These are phyloP conservation scores for Monilinia vaccinii-corymbosi DNA, from an alignment of 2,329 filamentous ascomycete genomes.

Conservation along the genomic window DNA sequence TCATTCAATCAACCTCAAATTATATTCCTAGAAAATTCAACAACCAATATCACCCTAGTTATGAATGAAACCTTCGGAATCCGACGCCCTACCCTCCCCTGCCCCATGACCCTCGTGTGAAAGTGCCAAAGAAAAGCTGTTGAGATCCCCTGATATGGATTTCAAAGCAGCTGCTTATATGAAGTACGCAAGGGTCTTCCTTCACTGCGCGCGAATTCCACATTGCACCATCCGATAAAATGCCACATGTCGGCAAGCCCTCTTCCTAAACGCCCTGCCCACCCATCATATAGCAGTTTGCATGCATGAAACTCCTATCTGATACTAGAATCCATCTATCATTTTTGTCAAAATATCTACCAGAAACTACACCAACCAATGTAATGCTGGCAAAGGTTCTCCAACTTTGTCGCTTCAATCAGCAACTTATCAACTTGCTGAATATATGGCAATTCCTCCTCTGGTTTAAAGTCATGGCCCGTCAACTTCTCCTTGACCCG, in stretches of 20 bases:
- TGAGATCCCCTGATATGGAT: not conserved
- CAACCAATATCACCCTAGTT: not conserved
- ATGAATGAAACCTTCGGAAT: not conserved
- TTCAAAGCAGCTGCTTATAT: not conserved
- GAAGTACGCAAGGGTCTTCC: not conserved
- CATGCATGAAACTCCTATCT: not conserved
- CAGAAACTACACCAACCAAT: conserved; percentile 99
- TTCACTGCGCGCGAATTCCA: not conserved
- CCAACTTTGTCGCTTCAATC: conserved; percentile 88
- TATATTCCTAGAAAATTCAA: not conserved
- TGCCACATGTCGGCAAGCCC: not conserved
- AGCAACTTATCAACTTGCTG: conserved; percentile 92
- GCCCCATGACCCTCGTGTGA: not conserved
- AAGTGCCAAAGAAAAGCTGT: not conserved
- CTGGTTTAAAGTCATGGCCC: conserved; percentile 80
- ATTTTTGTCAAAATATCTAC: conserved; percentile 37
- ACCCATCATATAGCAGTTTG: not conserved
- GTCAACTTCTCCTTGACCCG: conserved; percentile 94
- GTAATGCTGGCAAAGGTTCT: conserved; percentile 98
- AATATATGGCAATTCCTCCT: conserved; percentile 75
- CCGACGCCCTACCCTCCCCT: not conserved
- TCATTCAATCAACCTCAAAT: not conserved
- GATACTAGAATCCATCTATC: not conserved
- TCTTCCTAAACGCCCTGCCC: not conserved
- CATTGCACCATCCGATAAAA: not conserved